A percentile compares a stretch with the other conserved stretches of the same genome.
These are phyloP conservation scores for Penicillium brasilianum DNA, from an alignment of 2,329 filamentous ascomycete species.

Conservation along the genomic window DNA sequence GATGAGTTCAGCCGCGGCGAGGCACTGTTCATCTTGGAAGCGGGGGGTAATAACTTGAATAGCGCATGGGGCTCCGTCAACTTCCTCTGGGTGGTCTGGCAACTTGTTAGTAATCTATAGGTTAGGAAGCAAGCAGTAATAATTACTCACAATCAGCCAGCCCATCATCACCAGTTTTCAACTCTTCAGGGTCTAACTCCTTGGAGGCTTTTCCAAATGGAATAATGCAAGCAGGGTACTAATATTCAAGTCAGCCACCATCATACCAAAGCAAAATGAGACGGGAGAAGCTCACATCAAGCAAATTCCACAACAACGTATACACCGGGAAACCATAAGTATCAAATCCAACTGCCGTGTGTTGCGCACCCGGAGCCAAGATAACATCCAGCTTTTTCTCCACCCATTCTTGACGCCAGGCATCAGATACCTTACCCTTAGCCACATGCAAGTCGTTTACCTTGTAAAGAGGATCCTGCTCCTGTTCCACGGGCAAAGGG, in stretches of 20 bases:
- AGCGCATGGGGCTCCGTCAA: conserved; percentile 53
- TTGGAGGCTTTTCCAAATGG: conserved; percentile 52
- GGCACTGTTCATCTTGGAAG: conserved; percentile 56
- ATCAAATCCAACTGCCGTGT: conserved; percentile 59
- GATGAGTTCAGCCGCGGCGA: conserved; percentile 39
- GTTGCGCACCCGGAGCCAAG: conserved; percentile 56
- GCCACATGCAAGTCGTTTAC: conserved; percentile 51
- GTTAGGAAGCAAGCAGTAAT: background rate
- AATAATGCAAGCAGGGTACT: conserved; percentile 59
- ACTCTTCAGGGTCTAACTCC: conserved; percentile 43
- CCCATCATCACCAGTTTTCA: conserved; percentile 37
- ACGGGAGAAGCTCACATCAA: conserved; percentile 51
- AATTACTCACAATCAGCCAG: conserved; percentile 35
- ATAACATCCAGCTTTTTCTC: conserved; percentile 56
- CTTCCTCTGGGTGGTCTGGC: conserved; percentile 48
- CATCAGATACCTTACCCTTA: conserved; percentile 40
- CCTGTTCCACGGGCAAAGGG: conserved; percentile 34
- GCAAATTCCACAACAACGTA: conserved; percentile 58
- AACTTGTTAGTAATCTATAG: background rate
- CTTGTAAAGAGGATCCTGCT: conserved; percentile 42
- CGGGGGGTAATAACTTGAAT: conserved; percentile 54
- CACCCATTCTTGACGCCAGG: conserved; percentile 51
- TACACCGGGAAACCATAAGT: conserved; percentile 46
- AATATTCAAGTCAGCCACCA: background rate
- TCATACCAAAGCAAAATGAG: background rate